A percentile compares a stretch with the other conserved stretches of the same genome.
phyloP scores from a whole-genome alignment of 352 stramenopile species.

The Peronosclerospora sorghi region DNA sequence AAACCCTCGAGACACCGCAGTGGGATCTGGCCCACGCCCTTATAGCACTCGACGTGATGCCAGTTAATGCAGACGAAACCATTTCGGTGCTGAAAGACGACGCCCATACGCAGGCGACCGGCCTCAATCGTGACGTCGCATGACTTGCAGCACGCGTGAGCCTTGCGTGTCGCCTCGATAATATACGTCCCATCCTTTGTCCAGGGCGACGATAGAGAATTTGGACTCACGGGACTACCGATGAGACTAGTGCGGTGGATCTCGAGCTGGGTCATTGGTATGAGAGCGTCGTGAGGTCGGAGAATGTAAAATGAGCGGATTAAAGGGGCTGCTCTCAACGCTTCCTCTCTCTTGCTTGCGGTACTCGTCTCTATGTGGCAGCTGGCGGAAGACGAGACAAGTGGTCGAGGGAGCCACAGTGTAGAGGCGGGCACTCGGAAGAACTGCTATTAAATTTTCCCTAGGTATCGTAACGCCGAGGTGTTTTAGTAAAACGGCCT shows the following conservation, averaged over 20 bases:
- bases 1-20: conserved; percentile 62
- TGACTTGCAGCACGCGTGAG: conserved; percentile 64
- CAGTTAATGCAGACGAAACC: conserved; percentile 80
- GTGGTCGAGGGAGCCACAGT: too few species aligned
- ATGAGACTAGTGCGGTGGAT: conserved; percentile 13
- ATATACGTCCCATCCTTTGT: conserved; percentile 74
- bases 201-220: conserved; percentile 39
- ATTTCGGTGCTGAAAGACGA: conserved; percentile 74
- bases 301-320: too few species aligned
- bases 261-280: conserved; percentile 20
- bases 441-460: too few species aligned
- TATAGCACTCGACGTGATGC: conserved; percentile 77
- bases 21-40: conserved; percentile 40
- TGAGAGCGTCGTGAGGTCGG: too few species aligned
- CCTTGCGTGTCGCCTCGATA: conserved; percentile 59
- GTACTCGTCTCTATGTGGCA: too few species aligned
- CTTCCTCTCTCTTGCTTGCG: too few species aligned
- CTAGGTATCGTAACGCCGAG: too few species aligned
- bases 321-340: too few species aligned
- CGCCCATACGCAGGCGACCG: conserved; percentile 54
- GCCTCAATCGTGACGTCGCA: conserved; percentile 58
- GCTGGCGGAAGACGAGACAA: too few species aligned
- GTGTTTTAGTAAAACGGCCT: too few species aligned
- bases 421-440: too few species aligned
- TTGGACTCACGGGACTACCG: conserved; percentile 26